Evolutionary conservation across 2,329 filamentous ascomycete genomes (phyloP).

Genomic region (Fonsecaea pedrosoi): DNA sequence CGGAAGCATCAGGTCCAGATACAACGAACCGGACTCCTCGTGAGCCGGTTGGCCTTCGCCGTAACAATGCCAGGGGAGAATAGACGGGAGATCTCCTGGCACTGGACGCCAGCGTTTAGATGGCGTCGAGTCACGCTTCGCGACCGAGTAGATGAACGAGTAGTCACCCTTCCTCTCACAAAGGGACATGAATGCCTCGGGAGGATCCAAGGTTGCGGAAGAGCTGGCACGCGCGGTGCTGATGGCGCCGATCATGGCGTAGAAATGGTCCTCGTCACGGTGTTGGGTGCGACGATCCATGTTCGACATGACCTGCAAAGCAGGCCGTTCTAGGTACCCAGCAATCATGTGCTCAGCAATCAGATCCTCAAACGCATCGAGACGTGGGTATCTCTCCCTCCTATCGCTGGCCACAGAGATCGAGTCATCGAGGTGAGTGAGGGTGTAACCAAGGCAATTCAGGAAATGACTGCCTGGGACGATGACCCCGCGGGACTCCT

Average conservation of each 20-base stretch:
- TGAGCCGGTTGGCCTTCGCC: slow-evolving; percentile 17
- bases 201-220: neutral
- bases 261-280: slow-evolving; percentile 20
- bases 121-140: slow-evolving; percentile 12
- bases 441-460: slow-evolving; percentile 21
- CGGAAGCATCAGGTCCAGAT: slow-evolving; percentile 14
- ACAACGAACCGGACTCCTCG: neutral
- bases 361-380: slow-evolving; percentile 26
- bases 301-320: slow-evolving; percentile 24
- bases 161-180: slow-evolving; percentile 28
- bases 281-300: slow-evolving; percentile 17
- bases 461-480: slow-evolving; percentile 21
- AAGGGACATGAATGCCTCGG: slow-evolving; percentile 25
- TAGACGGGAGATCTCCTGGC: slow-evolving; percentile 19
- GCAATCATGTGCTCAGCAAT: slow-evolving; percentile 27
- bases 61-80: slow-evolving; percentile 23
- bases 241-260: slow-evolving; percentile 28
- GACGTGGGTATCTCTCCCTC: slow-evolving; percentile 19
- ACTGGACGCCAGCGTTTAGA: slow-evolving; percentile 23
- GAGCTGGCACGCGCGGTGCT: slow-evolving; percentile 16
- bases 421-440: slow-evolving; percentile 1
- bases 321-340: slow-evolving; percentile 19
- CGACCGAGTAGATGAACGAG: slow-evolving; percentile 28
- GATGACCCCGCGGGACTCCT: slow-evolving; percentile 2
- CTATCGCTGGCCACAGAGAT: neutral